A percentile compares a stretch with the other conserved stretches of the same genome.
phyloP scores from a whole-genome alignment of 768 basidiomycete species.

The Hericium rajendrae region DNA sequence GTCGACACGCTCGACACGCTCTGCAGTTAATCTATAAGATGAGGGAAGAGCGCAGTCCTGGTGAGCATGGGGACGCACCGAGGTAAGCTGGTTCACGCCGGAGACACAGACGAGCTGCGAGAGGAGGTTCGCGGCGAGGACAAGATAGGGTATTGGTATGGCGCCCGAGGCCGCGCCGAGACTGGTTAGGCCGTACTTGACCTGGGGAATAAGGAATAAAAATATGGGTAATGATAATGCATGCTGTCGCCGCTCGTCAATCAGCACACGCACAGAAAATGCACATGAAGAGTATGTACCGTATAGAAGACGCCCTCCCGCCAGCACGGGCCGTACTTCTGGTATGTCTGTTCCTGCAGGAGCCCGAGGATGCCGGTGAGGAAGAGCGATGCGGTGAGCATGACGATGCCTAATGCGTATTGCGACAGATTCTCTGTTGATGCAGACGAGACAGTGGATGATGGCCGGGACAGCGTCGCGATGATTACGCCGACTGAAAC shows the following conservation, averaged over 20 bases:
- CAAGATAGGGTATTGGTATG: slow-evolving; percentile 37
- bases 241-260: slow-evolving; percentile 39
- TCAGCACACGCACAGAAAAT: not conserved
- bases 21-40: slow-evolving; percentile 22
- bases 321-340: slow-evolving; percentile 69
- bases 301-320: slow-evolving; percentile 80
- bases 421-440: slow-evolving; percentile 16
- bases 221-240: slow-evolving; percentile 71
- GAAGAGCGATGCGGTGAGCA: slow-evolving; percentile 59
- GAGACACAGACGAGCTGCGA: slow-evolving; percentile 77
- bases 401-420: slow-evolving; percentile 57
- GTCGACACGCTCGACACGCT: slow-evolving; percentile 74
- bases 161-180: slow-evolving; percentile 28
- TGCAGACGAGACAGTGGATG: slow-evolving; percentile 19
- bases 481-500: slow-evolving; percentile 66
- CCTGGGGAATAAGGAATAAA: slow-evolving; percentile 46
- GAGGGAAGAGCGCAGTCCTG: not conserved
- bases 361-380: slow-evolving; percentile 62
- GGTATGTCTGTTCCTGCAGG: slow-evolving; percentile 71
- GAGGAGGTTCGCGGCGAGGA: slow-evolving; percentile 53
- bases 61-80: slow-evolving; percentile 35
- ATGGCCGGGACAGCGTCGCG: slow-evolving; percentile 58
- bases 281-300: slow-evolving; percentile 28
- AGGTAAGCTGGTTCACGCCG: slow-evolving; percentile 73
- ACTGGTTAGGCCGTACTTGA: slow-evolving; percentile 45